Evolutionary conservation across 345 rosid species (phyloP), one percentile per base, ranked within the genome.

Genomic region (Hibiscus tridactylites): DNA sequence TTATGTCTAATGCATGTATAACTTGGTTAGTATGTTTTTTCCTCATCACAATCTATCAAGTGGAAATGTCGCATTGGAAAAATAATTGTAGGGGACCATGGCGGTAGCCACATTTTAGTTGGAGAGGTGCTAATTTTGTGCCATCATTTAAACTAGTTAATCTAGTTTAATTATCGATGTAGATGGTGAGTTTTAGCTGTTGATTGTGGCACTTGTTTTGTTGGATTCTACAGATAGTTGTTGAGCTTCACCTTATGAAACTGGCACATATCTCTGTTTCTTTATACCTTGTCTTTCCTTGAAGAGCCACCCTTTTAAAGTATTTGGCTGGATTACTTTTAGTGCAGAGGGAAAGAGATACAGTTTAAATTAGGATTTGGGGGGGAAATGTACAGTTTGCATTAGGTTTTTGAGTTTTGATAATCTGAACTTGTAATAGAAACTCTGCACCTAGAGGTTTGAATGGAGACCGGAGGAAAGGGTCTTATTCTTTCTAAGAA

Each of bases 31-130:
- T 15, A 13, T 66, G 57, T 26, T 26, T 66, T 26, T 13, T 7
- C 13, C 1, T 8, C 19, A 12, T 24, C 37, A 15, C 33, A 6
- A 26, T 66, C 70, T 24, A 47, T 47, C 56, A 13, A 66, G 13
- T 26, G 39, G 70, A 66, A 47, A 47, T 47, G 70, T 47, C 13
- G 57, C 39, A 47, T 24, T 66, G 39, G 19, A 66, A 66, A 66
- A 66, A 13, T 3, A 26, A 7, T 66, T 53, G 37, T 47, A 47
- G 57, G 57, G 13, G 57, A 46, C 56, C 19, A 7, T 46, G 6
- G 10, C 11, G 19, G 15, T 13, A 26, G 54, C 70, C 39, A 47
- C 57, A 47, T 46, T 66, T 66, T 47, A 6, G 70, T 65, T 65
- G 19, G 16, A 44, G 56, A 46, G 56, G 9, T 11, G 3, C 37